Evolutionary conservation across 1,284 basidiomycete genomes (phyloP).

Genomic region (Pascua sp.): DNA sequence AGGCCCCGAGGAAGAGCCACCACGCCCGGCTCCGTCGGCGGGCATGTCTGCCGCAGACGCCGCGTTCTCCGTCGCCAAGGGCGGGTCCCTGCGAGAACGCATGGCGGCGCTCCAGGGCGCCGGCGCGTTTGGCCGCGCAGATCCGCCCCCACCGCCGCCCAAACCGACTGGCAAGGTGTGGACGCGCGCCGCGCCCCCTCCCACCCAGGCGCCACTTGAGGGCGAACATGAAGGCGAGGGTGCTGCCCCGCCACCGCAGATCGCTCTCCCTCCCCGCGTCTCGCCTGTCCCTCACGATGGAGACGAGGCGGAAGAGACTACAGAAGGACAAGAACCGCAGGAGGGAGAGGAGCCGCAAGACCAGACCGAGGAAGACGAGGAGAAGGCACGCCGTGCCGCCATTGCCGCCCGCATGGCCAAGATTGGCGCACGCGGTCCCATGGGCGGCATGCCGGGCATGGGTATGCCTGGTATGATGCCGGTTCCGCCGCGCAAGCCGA

Average conservation of each 20-base stretch:
- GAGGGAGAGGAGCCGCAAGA: constrained; percentile 38
- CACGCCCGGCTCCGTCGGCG: constrained; percentile 6
- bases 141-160: constrained; percentile 58
- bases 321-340: not conserved
- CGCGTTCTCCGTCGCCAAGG: constrained; percentile 65
- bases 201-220: constrained; percentile 50
- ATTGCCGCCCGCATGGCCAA: constrained; percentile 53
- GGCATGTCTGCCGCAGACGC: constrained; percentile 78
- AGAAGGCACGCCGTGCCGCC: constrained; percentile 50
- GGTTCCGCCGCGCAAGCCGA: constrained; percentile 23
- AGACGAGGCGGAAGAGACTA: constrained; percentile 34
- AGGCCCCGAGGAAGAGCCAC: not conserved
- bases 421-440: constrained; percentile 50
- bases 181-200: constrained; percentile 57
- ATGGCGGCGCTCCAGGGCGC: constrained; percentile 82
- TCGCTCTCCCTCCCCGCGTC: not conserved
- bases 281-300: constrained; percentile 16
- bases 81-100: constrained; percentile 75
- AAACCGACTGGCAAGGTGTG: constrained; percentile 63
- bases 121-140: constrained; percentile 63
- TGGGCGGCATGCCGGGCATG: constrained; percentile 41
- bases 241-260: not conserved
- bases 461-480: constrained; percentile 8
- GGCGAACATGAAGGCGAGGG: constrained; percentile 45
- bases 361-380: constrained; percentile 46